These are phyloP conservation scores for Pseudogymnoascus pannorum DNA, from an alignment of 2,329 filamentous ascomycete genomes.

Conservation along the genomic window DNA sequence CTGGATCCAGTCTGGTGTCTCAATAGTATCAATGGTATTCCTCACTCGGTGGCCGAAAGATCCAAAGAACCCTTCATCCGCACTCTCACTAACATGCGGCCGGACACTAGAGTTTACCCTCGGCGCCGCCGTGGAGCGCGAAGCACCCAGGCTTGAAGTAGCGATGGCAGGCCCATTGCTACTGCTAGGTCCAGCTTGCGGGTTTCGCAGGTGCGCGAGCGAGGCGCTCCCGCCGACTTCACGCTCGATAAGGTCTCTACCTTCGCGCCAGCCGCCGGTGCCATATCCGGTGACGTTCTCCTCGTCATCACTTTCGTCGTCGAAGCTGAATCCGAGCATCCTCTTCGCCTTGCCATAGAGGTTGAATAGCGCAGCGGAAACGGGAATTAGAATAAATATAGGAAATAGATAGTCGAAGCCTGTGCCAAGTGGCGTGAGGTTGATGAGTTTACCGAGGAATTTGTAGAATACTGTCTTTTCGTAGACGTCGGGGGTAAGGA, in stretches of 20 bases:
- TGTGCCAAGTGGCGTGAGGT: slow-evolving; percentile 71
- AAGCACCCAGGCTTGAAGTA: slow-evolving; percentile 23
- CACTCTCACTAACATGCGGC: slow-evolving; percentile 41
- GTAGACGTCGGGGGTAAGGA: slow-evolving; percentile 67
- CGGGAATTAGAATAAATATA: slow-evolving; percentile 76
- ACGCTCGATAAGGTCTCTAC: slow-evolving; percentile 79
- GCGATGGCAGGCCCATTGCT: slow-evolving; percentile 29
- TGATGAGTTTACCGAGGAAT: slow-evolving; percentile 77
- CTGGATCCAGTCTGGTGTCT: slow-evolving; percentile 75
- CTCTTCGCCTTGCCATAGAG: slow-evolving; percentile 77
- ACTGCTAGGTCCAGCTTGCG: background rate
- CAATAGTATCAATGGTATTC: slow-evolving; percentile 83
- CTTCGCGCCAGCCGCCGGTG: slow-evolving; percentile 83
- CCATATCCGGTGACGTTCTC: slow-evolving; percentile 61
- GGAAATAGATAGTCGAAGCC: slow-evolving; percentile 89
- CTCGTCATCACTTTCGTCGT: slow-evolving; percentile 57
- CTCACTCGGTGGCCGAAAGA: slow-evolving; percentile 77
- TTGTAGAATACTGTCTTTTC: slow-evolving; percentile 74
- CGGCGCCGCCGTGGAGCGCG: slow-evolving; percentile 25
- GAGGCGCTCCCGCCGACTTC: slow-evolving; percentile 64
- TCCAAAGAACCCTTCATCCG: slow-evolving; percentile 76
- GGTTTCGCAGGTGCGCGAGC: slow-evolving; percentile 38
- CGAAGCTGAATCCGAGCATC: slow-evolving; percentile 68
- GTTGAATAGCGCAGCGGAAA: slow-evolving; percentile 79
- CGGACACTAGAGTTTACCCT: background rate